These are phyloP conservation scores for Neonectria punicea DNA, from an alignment of 2,329 filamentous ascomycete species.

Conservation along the genomic window DNA sequence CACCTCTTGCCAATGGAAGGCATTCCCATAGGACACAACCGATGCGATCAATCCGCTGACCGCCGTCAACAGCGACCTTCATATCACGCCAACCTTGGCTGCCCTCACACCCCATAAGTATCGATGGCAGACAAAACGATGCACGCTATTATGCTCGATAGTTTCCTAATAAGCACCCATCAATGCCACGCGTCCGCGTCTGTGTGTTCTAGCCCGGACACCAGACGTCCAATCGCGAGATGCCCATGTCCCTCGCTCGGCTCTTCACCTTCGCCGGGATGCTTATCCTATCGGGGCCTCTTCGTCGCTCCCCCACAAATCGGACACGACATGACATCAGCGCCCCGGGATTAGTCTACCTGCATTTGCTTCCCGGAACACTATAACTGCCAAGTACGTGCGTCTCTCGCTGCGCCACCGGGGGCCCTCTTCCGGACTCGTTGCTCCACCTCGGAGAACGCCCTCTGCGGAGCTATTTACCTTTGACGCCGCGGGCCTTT, in stretches of 20 bases:
- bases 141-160: background rate
- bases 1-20: background rate
- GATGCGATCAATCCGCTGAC: slow-evolving; percentile 2
- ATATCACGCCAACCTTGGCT: background rate
- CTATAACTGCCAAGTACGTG: background rate
- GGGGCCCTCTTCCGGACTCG: background rate
- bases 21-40: background rate
- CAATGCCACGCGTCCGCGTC: slow-evolving; percentile 9
- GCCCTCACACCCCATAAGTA: background rate
- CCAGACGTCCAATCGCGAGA: background rate
- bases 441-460: background rate
- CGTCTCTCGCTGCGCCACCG: slow-evolving; percentile 4
- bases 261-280: background rate
- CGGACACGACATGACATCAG: slow-evolving; percentile 9
- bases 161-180: background rate
- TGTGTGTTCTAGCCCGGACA: background rate
- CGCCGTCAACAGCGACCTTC: background rate
- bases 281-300: background rate
- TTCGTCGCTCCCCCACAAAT: slow-evolving; percentile 21
- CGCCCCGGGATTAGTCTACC: background rate
- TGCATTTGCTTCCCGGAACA: background rate
- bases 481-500: background rate
- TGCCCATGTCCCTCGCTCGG: background rate
- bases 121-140: background rate
- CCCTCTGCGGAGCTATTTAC: background rate